Evolutionary conservation across 768 basidiomycete genomes (phyloP).

Genomic region (Suillus luteus): DNA sequence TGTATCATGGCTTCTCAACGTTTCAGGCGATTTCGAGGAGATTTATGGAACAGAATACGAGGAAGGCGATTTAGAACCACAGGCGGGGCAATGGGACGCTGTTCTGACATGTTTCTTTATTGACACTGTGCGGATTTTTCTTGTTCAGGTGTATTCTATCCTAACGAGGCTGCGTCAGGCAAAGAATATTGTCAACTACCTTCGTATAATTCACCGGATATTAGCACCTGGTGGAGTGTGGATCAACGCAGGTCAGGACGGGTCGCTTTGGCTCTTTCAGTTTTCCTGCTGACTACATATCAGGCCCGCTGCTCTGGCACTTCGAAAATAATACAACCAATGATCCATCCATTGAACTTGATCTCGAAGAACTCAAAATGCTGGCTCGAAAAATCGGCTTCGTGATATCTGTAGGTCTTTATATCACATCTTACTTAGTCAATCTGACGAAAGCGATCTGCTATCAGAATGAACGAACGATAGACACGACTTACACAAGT

Average conservation of each 20-base stretch:
- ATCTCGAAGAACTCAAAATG: constrained; percentile 84
- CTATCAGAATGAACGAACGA: constrained; percentile 72
- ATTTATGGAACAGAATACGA: constrained; percentile 67
- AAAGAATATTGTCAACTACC: constrained; percentile 88
- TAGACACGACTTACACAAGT: constrained; percentile 86
- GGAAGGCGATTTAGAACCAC: constrained; percentile 57
- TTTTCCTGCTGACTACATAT: not conserved
- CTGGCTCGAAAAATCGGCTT: constrained; percentile 80
- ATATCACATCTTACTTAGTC: not conserved
- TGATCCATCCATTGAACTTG: constrained; percentile 85
- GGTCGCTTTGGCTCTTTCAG: not conserved
- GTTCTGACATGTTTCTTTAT: constrained; percentile 97
- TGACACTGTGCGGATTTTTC: constrained; percentile 67
- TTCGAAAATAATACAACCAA: constrained; percentile 86
- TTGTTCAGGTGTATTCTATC: not conserved
- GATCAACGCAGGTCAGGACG: constrained; percentile 76
- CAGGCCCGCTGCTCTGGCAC: constrained; percentile 95
- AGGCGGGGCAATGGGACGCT: constrained; percentile 82
- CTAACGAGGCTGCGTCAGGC: constrained; percentile 48
- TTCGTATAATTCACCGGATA: constrained; percentile 82
- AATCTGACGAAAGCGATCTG: not conserved
- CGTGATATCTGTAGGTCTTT: constrained; percentile 66
- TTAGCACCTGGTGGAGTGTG: constrained; percentile 86
- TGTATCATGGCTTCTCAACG: constrained; percentile 11
- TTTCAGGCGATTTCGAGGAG: constrained; percentile 86